Percentiles rank a stretch among this genome's conserved stretches.
Conservation (phyloP, 2,329 filamentous ascomycete genomes). For the Magnaporthiopsis incrustans region DNA sequence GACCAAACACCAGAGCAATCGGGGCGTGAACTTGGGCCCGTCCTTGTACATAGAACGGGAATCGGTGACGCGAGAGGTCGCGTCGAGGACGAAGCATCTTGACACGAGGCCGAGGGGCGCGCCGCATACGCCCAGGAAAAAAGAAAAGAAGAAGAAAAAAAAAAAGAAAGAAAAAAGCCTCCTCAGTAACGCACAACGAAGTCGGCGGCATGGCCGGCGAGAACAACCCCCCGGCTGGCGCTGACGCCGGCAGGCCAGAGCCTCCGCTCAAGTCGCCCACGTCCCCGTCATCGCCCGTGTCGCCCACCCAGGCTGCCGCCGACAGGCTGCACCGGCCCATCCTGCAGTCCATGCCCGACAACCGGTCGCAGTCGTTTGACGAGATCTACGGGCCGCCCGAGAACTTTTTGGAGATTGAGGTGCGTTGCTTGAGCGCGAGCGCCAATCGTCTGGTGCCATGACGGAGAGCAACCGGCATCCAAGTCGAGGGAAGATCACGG, state of each 20-base stretch:
- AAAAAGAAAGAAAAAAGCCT: not conserved
- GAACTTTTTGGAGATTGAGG: constrained; percentile 98
- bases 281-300: constrained; percentile 49
- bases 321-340: constrained; percentile 42
- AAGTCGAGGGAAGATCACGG: too few relatives aligned
- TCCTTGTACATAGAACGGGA: not conserved
- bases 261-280: constrained; percentile 14
- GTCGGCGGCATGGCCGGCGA: not conserved
- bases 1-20: too few relatives aligned
- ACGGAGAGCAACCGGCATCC: too few relatives aligned
- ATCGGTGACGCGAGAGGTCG: not conserved
- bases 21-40: too few relatives aligned
- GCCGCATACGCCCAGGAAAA: too few relatives aligned
- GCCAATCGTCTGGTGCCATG: constrained; percentile 14
- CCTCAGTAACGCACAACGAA: not conserved
- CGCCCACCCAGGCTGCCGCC: constrained; percentile 21
- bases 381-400: constrained; percentile 98
- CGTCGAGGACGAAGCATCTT: too few relatives aligned
- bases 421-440: constrained; percentile 25
- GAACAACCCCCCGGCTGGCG: not conserved
- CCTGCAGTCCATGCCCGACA: constrained; percentile 60
- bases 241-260: not conserved
- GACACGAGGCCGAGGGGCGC: too few relatives aligned
- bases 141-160: not conserved
- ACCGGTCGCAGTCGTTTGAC: constrained; percentile 90